These are phyloP conservation scores for Vanderwaltozyma polyspora DNA, from an alignment of 805 yeast species.

Conservation along the genomic window DNA sequence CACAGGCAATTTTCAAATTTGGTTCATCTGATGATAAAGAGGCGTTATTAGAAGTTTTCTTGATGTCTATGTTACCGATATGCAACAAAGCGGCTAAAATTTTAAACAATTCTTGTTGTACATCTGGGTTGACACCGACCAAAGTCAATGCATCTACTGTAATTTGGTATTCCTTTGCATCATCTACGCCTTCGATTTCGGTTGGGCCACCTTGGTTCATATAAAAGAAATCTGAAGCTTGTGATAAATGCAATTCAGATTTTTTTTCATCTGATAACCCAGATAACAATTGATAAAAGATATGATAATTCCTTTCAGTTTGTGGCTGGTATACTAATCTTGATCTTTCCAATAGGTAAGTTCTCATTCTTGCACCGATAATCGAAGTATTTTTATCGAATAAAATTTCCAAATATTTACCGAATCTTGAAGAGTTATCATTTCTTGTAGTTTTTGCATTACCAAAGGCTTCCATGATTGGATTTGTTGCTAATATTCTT, in stretches of 20 bases:
- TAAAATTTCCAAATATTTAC: conserved; percentile 83
- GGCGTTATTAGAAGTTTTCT: conserved; percentile 78
- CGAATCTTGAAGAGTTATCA: conserved; percentile 89
- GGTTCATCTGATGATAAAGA: conserved; percentile 79
- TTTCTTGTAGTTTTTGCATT: conserved; percentile 89
- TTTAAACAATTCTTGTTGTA: conserved; percentile 60
- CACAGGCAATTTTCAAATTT: conserved; percentile 68
- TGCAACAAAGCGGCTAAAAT: conserved; percentile 82
- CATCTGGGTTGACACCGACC: conserved; percentile 56
- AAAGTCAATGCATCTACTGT: conserved; percentile 68
- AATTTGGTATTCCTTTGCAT: conserved; percentile 59
- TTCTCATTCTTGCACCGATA: conserved; percentile 89
- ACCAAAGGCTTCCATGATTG: conserved; percentile 83
- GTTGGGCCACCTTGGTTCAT: conserved; percentile 80
- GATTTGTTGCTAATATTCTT: conserved; percentile 91
- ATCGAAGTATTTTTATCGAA: conserved; percentile 67
- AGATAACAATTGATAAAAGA: conserved; percentile 77
- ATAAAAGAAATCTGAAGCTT: conserved; percentile 62
- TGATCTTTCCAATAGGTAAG: conserved; percentile 85
- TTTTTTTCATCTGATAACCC: conserved; percentile 53
- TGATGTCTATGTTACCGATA: conserved; percentile 82
- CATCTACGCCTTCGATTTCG: conserved; percentile 68
- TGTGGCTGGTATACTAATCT: conserved; percentile 87
- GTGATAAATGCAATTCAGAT: conserved; percentile 45
- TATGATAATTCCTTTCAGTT: conserved; percentile 89